Conservation (phyloP, 169 alveolate species). For the Plasmodium relictum region DNA sequence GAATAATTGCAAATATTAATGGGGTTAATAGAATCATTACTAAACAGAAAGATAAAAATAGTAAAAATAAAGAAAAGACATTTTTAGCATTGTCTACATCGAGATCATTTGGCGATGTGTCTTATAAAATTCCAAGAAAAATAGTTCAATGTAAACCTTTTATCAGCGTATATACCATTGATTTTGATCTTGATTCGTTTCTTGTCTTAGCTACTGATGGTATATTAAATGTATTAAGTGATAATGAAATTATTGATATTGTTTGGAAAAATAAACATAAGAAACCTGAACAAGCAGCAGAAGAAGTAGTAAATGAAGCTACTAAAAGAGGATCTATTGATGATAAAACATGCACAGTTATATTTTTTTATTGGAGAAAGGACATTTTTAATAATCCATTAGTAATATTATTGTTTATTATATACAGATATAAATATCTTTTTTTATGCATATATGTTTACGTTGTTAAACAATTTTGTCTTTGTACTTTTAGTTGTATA, state of each 20-base stretch:
- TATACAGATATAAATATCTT: too few relatives aligned
- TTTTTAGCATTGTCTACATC: constrained; percentile 82
- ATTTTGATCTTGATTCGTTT: constrained; percentile 82
- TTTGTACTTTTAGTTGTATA: too few relatives aligned
- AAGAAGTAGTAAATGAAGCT: constrained; percentile 82
- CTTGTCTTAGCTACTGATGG: constrained; percentile 80
- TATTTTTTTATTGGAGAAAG: constrained; percentile 86
- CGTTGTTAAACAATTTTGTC: too few relatives aligned
- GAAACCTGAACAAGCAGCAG: constrained; percentile 80
- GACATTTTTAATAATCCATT: constrained; percentile 73
- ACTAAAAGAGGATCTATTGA: constrained; percentile 81
- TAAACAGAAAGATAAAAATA: constrained; percentile 37
- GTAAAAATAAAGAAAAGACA: constrained; percentile 28
- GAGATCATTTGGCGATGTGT: constrained; percentile 83
- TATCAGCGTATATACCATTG: constrained; percentile 81
- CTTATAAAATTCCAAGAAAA: constrained; percentile 79
- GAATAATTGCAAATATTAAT: constrained; percentile 81
- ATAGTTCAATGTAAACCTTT: constrained; percentile 82
- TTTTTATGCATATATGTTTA: too few relatives aligned
- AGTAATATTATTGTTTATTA: too few relatives aligned
- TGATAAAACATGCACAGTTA: constrained; percentile 87
- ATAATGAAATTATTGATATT: constrained; percentile 82
- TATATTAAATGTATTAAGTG: constrained; percentile 64
- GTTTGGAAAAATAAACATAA: constrained; percentile 79
- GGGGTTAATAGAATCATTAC: constrained; percentile 81